phyloP scores from a whole-genome alignment of 2,329 filamentous ascomycete genomes.

The Chaetomium sp. region DNA sequence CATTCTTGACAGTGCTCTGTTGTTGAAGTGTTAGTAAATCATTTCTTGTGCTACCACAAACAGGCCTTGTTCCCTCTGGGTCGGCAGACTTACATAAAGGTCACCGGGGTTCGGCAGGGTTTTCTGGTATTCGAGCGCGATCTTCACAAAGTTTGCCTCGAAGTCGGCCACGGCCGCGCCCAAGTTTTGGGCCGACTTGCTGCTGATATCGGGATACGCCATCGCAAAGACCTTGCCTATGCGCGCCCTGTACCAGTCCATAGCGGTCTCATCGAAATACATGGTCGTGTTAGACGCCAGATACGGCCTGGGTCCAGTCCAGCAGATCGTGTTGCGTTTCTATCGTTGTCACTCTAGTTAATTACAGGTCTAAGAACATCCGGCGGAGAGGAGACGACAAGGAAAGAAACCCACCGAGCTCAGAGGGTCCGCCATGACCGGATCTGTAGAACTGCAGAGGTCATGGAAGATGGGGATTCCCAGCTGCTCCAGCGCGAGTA shows the following conservation, averaged over 20 bases:
- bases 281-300: not conserved
- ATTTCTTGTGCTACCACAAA: no score
- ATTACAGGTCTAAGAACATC: no score
- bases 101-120: not conserved
- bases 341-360: not conserved
- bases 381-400: no score
- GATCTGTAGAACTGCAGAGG: not conserved
- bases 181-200: not conserved
- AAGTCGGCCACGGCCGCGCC: not conserved
- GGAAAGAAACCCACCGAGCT: constrained; percentile 1
- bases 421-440: not conserved
- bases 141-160: not conserved
- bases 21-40: no score
- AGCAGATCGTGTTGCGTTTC: constrained; percentile 3
- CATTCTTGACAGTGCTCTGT: not conserved
- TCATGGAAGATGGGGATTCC: not conserved
- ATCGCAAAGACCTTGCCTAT: not conserved
- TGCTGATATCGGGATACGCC: not conserved
- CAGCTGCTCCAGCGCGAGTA: constrained; percentile 4
- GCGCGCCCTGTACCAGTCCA: not conserved
- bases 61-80: no score
- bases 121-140: not conserved
- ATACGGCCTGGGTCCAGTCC: not conserved
- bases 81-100: not conserved
- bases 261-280: not conserved